Conservation (phyloP, 495 filamentous ascomycete genomes). For the Margaritispora aquatica region DNA sequence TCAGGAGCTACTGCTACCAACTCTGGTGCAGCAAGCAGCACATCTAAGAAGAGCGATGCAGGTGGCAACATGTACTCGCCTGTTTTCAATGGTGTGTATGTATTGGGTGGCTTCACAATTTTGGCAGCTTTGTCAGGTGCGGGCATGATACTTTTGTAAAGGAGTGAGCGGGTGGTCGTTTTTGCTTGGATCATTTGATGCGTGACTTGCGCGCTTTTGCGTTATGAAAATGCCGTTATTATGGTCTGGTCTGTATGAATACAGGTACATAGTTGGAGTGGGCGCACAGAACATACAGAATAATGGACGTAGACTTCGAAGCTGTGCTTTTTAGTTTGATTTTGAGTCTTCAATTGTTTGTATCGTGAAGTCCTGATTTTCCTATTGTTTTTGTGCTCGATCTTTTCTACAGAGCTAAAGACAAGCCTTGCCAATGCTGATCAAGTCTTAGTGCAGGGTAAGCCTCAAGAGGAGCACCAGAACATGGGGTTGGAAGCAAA, state of each 20-base stretch:
- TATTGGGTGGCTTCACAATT: constrained; percentile 50
- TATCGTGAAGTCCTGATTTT: no score
- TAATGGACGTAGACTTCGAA: not conserved
- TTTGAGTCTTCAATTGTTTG: no score
- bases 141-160: constrained; percentile 19
- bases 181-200: not conserved
- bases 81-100: constrained; percentile 29
- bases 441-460: no score
- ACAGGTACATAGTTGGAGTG: not conserved
- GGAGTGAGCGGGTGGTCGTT: not conserved
- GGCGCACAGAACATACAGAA: not conserved
- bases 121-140: constrained; percentile 27
- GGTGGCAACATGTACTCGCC: constrained; percentile 26
- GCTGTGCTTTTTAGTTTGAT: no score
- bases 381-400: no score
- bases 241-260: not conserved
- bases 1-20: constrained; percentile 4
- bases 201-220: not conserved
- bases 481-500: no score
- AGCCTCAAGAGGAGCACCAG: no score
- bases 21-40: constrained; percentile 26
- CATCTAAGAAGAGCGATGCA: constrained; percentile 11
- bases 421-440: no score
- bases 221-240: not conserved
- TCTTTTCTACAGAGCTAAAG: no score